phyloP scores from a whole-genome alignment of 768 basidiomycete species.

The Cyclocybe aegerita region DNA sequence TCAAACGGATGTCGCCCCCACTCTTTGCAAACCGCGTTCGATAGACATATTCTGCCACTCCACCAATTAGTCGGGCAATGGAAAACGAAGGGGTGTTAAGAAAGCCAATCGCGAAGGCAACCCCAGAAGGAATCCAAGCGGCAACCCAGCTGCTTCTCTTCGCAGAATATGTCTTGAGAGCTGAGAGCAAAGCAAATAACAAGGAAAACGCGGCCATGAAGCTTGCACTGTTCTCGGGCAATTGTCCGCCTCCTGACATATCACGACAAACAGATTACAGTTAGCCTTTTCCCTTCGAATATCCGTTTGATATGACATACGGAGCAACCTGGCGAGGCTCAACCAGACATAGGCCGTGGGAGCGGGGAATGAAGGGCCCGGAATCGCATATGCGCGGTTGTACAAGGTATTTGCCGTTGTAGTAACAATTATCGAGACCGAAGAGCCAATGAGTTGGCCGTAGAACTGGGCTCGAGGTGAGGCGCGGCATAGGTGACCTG shows the following conservation, averaged over 20 bases:
- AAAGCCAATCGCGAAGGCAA: conserved; percentile 95
- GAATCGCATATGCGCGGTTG: conserved; percentile 83
- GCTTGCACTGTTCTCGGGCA: conserved; percentile 69
- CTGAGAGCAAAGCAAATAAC: conserved; percentile 67
- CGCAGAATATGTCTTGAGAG: conserved; percentile 60
- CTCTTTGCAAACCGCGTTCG: conserved; percentile 51
- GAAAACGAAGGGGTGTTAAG: conserved; percentile 95
- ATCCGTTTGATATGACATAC: conserved; percentile 39
- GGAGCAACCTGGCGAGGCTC: conserved; percentile 69
- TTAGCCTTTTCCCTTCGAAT: conserved; percentile 17
- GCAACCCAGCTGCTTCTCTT: conserved; percentile 50
- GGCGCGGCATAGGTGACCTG: conserved; percentile 88
- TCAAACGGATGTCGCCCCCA: conserved; percentile 65
- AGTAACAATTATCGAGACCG: conserved; percentile 85
- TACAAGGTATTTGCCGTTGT: conserved; percentile 87
- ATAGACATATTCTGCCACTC: conserved; percentile 74
- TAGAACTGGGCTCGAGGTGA: conserved; percentile 95
- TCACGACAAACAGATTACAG: conserved; percentile 13
- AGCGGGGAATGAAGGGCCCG: conserved; percentile 93
- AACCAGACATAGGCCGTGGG: conserved; percentile 96
- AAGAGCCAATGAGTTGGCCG: conserved; percentile 89
- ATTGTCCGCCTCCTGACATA: conserved; percentile 67
- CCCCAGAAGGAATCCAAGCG: conserved; percentile 88
- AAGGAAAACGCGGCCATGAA: conserved; percentile 84
- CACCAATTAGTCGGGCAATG: conserved; percentile 87